phyloP scores from a whole-genome alignment of 768 basidiomycete species.

The Mycena indigotica region DNA sequence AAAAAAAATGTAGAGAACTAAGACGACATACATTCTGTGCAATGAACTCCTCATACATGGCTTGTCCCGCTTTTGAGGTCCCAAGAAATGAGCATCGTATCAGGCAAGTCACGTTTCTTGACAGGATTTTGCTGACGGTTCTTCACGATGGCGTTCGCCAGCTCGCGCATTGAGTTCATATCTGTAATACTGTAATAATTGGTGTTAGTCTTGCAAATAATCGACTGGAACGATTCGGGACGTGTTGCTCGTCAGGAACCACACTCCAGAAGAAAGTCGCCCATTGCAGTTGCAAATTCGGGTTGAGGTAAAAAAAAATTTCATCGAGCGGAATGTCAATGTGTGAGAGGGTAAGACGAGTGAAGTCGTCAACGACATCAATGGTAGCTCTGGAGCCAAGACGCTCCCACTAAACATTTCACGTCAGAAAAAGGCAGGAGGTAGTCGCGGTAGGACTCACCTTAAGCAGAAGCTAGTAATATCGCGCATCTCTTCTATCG shows the following conservation, averaged over 20 bases:
- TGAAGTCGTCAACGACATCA: slow-evolving; percentile 48
- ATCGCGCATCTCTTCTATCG: slow-evolving; percentile 41
- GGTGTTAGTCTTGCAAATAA: slow-evolving; percentile 11
- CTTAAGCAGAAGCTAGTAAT: slow-evolving; percentile 41
- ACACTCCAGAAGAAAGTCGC: slow-evolving; percentile 43
- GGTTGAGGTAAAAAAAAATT: slow-evolving; percentile 45
- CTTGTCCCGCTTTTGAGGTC: slow-evolving; percentile 46
- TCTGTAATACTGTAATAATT: neutral
- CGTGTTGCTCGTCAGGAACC: too few species aligned
- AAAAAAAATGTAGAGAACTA: too few species aligned
- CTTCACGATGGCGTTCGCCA: too few species aligned
- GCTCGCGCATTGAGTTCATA: slow-evolving; percentile 32
- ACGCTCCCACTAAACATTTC: too few species aligned
- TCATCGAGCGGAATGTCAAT: slow-evolving; percentile 50
- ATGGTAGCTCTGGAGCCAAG: slow-evolving; percentile 40
- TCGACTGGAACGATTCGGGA: slow-evolving; percentile 33
- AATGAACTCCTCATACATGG: slow-evolving; percentile 44
- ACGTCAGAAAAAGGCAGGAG: too few species aligned
- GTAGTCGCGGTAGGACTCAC: too few species aligned
- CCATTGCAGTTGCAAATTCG: slow-evolving; percentile 44
- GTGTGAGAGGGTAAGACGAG: slow-evolving; percentile 50
- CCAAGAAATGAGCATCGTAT: slow-evolving; percentile 44
- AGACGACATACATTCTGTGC: slow-evolving; percentile 42
- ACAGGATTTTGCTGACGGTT: slow-evolving; percentile 39
- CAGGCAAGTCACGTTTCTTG: slow-evolving; percentile 46